Percentiles rank a stretch among this genome's conserved stretches.
These are phyloP conservation scores for Cytospora paraplurivora DNA, from an alignment of 2,329 filamentous ascomycete genomes.

Conservation along the genomic window DNA sequence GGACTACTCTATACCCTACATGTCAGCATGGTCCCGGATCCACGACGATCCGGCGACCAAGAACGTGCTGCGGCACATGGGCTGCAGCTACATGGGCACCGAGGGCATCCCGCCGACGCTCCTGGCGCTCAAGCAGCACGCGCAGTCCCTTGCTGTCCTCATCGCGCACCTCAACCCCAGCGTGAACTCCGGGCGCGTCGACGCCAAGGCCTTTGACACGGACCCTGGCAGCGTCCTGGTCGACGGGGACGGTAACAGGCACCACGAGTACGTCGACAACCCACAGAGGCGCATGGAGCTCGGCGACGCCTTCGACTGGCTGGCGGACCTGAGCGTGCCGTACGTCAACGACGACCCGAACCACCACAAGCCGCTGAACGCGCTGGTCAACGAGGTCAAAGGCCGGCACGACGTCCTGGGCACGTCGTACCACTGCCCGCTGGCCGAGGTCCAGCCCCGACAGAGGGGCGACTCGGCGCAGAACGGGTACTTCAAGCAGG, in stretches of 20 bases:
- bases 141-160: slow-evolving; percentile 57
- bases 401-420: slow-evolving; percentile 45
- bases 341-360: slow-evolving; percentile 52
- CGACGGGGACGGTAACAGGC: slow-evolving; percentile 7
- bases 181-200: slow-evolving; percentile 37
- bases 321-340: slow-evolving; percentile 51
- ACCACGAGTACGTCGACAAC: background rate
- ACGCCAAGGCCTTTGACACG: slow-evolving; percentile 31
- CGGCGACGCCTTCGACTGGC: slow-evolving; percentile 59
- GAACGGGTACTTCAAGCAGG: slow-evolving; percentile 16
- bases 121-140: slow-evolving; percentile 61
- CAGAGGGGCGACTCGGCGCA: slow-evolving; percentile 29
- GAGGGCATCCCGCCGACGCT: slow-evolving; percentile 54
- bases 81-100: slow-evolving; percentile 61
- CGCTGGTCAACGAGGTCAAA: slow-evolving; percentile 49
- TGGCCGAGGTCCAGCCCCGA: slow-evolving; percentile 36
- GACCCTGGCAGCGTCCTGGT: background rate
- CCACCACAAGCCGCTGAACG: slow-evolving; percentile 51
- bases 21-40: slow-evolving; percentile 42
- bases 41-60: slow-evolving; percentile 35
- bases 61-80: slow-evolving; percentile 50
- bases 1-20: slow-evolving; percentile 46
- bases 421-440: slow-evolving; percentile 49
- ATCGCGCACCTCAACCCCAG: slow-evolving; percentile 52
- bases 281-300: slow-evolving; percentile 30